Evolutionary conservation across 495 filamentous ascomycete species (phyloP).

Genomic region (Neurospora sublineolata): DNA sequence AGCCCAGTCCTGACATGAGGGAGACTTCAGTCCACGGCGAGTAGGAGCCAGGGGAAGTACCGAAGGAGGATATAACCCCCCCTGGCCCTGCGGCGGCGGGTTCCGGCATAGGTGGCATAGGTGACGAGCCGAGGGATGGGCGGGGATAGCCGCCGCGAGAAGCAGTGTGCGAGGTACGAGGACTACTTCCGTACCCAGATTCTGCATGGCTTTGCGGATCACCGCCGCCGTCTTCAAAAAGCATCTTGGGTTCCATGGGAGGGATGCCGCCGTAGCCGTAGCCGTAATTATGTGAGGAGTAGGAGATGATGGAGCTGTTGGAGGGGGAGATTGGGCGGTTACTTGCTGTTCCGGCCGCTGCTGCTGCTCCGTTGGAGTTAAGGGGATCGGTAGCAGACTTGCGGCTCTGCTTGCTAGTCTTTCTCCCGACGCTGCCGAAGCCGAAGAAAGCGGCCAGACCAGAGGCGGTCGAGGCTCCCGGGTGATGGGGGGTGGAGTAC

Average conservation of each 20-base stretch:
- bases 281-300: neutral
- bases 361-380: conserved; percentile 5
- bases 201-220: neutral
- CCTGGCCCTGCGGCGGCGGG: conserved; percentile 1
- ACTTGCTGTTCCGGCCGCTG: conserved; percentile 3
- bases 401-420: conserved; percentile 13
- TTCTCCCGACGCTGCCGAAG: neutral
- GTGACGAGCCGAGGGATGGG: neutral
- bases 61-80: conserved; percentile 7
- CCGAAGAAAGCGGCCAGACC: conserved; percentile 14
- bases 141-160: neutral
- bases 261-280: conserved; percentile 20
- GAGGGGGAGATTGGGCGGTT: neutral
- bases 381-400: neutral
- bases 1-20: neutral
- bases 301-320: neutral
- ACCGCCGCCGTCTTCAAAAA: conserved; percentile 16
- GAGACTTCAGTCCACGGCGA: neutral
- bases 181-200: neutral
- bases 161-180: conserved; percentile 12
- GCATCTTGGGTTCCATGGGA: conserved; percentile 23
- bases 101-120: neutral
- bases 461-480: conserved; percentile 1
- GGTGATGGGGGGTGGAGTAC: conserved; percentile 16
- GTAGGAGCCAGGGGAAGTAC: neutral